Evolutionary conservation across 768 basidiomycete species (phyloP), one percentile per base, ranked within the genome.

Genomic region (Boletus subparvulus): DNA sequence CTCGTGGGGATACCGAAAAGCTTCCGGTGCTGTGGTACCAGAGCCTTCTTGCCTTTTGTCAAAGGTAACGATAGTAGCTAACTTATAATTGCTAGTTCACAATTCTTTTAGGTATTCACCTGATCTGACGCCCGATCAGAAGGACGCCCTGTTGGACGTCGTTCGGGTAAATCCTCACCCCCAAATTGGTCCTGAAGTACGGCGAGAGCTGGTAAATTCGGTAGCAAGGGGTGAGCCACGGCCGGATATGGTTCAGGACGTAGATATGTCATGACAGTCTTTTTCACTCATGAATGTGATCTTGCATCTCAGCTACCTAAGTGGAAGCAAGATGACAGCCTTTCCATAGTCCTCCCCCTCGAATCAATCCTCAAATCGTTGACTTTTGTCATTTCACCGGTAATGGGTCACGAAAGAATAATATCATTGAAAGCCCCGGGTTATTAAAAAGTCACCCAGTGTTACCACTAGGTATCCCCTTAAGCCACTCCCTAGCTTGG

Each of bases 11-110:
- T 47, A 75, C 84, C 2, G 86, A 89, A 46, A 86, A 87, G 69
- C 80, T 98, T 32, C 96, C 97, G n/a, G 97, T 98, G 13, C 78
- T 99, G 12, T 99, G 97, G 97, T 93, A 99, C 71, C 97, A 99
- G 74, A 92, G 91, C 70, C 78, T 99, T 52, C 80, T 99, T 24
- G 92, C 95, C 4, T 98, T 98, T 70, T 86, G 84, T 39, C 97
- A 99, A 74, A 79, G 96, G 94, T 94, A 43, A 66, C 72, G 11
- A 13, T 24, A 21, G 40, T n/a, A 28, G n/a, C 19, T 12, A 24
- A 19, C 41, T 45, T 43, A 12, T n/a, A 32, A 43, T 32, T 2
- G 17, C 35, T 39, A 41, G 51, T 54, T 58, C 47, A 59, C 61
- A 3, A 3, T 26, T 11, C 33, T 45, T 32, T 32, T 65, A 97